Evolutionary conservation across 257 asterid species (phyloP).

Genomic region (Agastache rugosa): DNA sequence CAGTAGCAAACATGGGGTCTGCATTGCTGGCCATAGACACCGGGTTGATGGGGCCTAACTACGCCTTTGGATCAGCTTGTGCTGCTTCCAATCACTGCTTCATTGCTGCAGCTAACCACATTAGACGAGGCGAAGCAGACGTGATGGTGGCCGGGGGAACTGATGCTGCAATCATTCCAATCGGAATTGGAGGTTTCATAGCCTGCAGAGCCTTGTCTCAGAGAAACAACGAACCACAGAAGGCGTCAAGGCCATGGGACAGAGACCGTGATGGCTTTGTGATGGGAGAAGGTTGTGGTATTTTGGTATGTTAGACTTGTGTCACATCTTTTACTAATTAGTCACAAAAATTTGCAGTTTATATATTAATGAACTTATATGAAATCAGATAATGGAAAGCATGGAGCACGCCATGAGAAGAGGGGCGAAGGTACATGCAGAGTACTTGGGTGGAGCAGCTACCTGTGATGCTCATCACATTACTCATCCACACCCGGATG

Average conservation of each 20-base stretch:
- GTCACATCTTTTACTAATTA: not conserved
- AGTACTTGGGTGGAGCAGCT: constrained; percentile 53
- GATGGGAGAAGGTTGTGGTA: constrained; percentile 66
- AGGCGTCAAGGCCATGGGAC: constrained; percentile 78
- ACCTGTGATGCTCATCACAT: constrained; percentile 52
- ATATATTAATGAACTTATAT: too few relatives aligned
- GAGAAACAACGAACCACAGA: constrained; percentile 14
- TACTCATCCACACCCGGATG: constrained; percentile 49
- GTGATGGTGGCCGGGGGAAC: constrained; percentile 47
- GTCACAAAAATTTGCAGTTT: too few relatives aligned
- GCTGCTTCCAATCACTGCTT: constrained; percentile 49
- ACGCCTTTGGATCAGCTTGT: constrained; percentile 46
- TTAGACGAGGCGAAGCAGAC: constrained; percentile 46
- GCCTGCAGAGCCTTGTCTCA: constrained; percentile 48
- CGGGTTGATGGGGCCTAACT: constrained; percentile 50
- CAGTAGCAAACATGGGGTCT: constrained; percentile 44
- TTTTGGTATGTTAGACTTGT: constrained; percentile 42
- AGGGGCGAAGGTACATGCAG: constrained; percentile 43
- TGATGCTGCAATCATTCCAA: constrained; percentile 31
- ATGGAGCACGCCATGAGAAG: constrained; percentile 50
- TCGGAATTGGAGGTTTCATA: constrained; percentile 38
- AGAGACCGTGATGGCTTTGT: constrained; percentile 60
- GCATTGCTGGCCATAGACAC: constrained; percentile 45
- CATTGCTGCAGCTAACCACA: constrained; percentile 47
- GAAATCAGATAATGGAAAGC: constrained; percentile 47